A percentile compares a stretch with the other conserved stretches of the same genome.
phyloP scores from a whole-genome alignment of 2,329 filamentous ascomycete species.

The Onygenales sp. region DNA sequence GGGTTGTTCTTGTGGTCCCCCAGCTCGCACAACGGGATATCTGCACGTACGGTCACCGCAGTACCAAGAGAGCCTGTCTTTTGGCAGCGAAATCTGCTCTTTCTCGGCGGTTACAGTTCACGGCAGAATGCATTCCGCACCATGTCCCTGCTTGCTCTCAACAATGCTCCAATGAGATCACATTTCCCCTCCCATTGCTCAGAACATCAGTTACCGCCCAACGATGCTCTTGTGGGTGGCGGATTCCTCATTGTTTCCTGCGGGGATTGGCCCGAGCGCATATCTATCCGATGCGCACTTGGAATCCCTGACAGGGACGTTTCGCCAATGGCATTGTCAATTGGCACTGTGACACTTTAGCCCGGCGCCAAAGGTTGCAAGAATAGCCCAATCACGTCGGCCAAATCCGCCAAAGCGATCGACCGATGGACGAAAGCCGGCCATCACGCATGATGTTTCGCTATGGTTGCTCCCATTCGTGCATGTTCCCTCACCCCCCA shows the following conservation, averaged over 20 bases:
- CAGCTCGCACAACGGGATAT: neutral
- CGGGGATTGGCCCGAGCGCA: neutral
- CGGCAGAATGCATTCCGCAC: neutral
- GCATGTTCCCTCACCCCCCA: neutral
- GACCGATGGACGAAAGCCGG: neutral
- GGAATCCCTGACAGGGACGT: neutral
- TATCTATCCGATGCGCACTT: too few species aligned
- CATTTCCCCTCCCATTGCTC: neutral
- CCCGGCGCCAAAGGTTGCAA: neutral
- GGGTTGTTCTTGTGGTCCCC: neutral
- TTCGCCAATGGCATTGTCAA: neutral
- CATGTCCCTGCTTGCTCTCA: neutral
- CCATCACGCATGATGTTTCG: neutral
- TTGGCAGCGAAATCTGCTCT: neutral
- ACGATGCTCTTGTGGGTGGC: neutral
- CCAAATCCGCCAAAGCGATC: neutral
- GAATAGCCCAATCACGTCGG: neutral
- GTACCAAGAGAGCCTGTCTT: neutral
- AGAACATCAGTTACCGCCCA: neutral
- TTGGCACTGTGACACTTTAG: neutral
- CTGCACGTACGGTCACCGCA: neutral
- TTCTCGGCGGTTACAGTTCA: slow-evolving; percentile 2
- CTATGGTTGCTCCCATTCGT: neutral
- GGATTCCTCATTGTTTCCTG: neutral
- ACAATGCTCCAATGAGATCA: neutral